Percentiles rank a stretch among this genome's conserved stretches.
These are phyloP conservation scores for Oligophagozyma castellii DNA, from an alignment of 1,139 yeast genomes.

Conservation along the genomic window DNA sequence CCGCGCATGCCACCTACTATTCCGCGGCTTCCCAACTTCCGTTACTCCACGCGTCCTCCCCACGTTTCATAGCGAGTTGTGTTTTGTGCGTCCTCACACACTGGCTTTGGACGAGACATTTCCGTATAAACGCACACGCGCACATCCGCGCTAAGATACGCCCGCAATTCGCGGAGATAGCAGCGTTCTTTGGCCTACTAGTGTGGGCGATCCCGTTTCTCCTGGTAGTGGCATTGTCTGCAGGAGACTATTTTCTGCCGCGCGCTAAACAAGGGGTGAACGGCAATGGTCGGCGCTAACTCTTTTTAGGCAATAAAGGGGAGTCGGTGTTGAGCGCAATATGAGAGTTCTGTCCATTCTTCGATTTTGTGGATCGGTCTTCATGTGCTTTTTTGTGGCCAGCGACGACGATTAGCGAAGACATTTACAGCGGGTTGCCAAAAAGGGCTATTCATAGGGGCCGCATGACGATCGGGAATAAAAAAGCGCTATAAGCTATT, in stretches of 20 bases:
- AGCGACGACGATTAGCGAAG: no score
- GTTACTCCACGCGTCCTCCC: constrained; percentile 59
- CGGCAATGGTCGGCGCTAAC: constrained; percentile 14
- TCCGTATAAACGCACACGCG: constrained; percentile 50
- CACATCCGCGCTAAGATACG: constrained; percentile 38
- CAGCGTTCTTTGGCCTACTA: constrained; percentile 85
- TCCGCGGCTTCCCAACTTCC: constrained; percentile 77
- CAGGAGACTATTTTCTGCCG: constrained; percentile 83
- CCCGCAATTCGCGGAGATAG: constrained; percentile 62
- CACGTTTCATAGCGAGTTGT: constrained; percentile 59
- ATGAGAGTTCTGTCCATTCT: no score
- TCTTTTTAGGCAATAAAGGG: no score
- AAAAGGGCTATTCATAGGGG: no score
- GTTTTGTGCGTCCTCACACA: constrained; percentile 67
- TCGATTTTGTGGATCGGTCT: no score
- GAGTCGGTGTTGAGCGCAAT: no score
- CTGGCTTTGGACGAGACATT: constrained; percentile 79
- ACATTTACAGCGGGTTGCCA: no score
- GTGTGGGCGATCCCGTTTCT: constrained; percentile 94
- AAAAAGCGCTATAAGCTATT: no score
- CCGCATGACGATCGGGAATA: no score
- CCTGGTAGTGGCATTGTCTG: constrained; percentile 80
- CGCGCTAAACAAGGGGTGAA: constrained; percentile 22
- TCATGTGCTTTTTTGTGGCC: no score
- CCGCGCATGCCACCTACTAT: constrained; percentile 57